phyloP scores from a whole-genome alignment of 345 rosid genomes.

The Laguncularia racemosa region DNA sequence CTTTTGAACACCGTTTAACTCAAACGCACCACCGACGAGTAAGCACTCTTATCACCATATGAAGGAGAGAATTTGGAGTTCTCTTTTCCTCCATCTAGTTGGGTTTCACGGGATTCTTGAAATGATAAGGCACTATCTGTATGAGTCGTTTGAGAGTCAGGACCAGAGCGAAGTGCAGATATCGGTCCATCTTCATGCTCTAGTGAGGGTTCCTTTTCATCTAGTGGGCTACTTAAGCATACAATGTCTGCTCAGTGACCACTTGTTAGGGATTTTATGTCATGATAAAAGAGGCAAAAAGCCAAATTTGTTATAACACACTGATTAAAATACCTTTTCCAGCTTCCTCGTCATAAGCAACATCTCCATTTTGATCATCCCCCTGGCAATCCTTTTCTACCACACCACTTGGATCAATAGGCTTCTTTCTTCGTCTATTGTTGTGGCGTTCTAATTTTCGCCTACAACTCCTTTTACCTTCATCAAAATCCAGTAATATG shows the following conservation, averaged over 20 bases:
- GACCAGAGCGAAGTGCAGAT: slow-evolving; percentile 37
- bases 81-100: slow-evolving; percentile 39
- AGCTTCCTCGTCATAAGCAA: slow-evolving; percentile 43
- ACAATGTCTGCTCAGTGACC: slow-evolving; percentile 28
- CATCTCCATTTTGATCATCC: slow-evolving; percentile 31
- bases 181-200: slow-evolving; percentile 51
- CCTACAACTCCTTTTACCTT: slow-evolving; percentile 88
- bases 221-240: slow-evolving; percentile 36
- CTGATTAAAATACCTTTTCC: slow-evolving; percentile 44
- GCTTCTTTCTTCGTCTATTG: slow-evolving; percentile 68
- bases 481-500: slow-evolving; percentile 73
- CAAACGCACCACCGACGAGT: slow-evolving; percentile 70
- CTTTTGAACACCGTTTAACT: slow-evolving; percentile 8
- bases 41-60: slow-evolving; percentile 47
- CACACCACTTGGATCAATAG: slow-evolving; percentile 29
- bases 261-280: not conserved
- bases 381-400: slow-evolving; percentile 31
- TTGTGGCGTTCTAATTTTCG: slow-evolving; percentile 94
- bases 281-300: not conserved
- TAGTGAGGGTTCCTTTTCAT: slow-evolving; percentile 49
- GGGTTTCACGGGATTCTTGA: slow-evolving; percentile 48
- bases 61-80: slow-evolving; percentile 61
- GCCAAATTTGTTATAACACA: slow-evolving; percentile 1
- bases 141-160: slow-evolving; percentile 36
- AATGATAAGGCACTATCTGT: slow-evolving; percentile 50